Base-by-base conservation (phyloP, 768 basidiomycete genomes). In the Macrolepiota albuminosa region DNA sequence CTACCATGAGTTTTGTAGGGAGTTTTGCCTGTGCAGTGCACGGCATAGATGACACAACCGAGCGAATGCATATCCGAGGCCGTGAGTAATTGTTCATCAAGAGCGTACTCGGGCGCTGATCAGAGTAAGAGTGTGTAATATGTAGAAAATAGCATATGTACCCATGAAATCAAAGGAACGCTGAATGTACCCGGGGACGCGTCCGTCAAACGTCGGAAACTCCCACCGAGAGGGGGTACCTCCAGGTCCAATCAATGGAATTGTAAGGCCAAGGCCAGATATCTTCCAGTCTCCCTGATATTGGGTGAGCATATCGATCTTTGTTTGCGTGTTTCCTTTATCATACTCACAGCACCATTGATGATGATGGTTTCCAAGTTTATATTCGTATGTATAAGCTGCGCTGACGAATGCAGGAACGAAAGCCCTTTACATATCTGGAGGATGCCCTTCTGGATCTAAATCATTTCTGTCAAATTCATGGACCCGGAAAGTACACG, bases 231-330 rank as follows among this genome's bases (percentile, higher is more conserved):
- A 85, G 0, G 89, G 81, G 8, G 81, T 76, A 6, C 94, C 94
- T 61, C 89, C 84, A 4, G 85, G 73, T 26, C 80, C 76, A 42
- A 83, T 74, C 8, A 97, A 77, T 6, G 92, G 81, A 34, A 95
- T 94, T 1, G 92, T 93, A 52, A 95, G 76, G 2, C 93, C 93
- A 42, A 99, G 79, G 2, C 94, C 95, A 18, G 89, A 86, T 37
- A 99, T 83, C 75, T 98, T 99, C 97, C 97, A 99, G 72, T 99
- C 97, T 36, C 97, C 96, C 93, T 96, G 65, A 16, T 55, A 31
- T 53, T 6, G 26, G n/a, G 39, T 49, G 21, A 50, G 52, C 21
- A 40, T 16, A 59, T 6, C 29, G 7, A 24, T 18, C 14, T 36
- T 49, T 18, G 21, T 26, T 18, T 26, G 49, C 29, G 49, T n/a